These are phyloP conservation scores for Omphalea diandra DNA, from an alignment of 441 rosid genomes.

Conservation along the genomic window DNA sequence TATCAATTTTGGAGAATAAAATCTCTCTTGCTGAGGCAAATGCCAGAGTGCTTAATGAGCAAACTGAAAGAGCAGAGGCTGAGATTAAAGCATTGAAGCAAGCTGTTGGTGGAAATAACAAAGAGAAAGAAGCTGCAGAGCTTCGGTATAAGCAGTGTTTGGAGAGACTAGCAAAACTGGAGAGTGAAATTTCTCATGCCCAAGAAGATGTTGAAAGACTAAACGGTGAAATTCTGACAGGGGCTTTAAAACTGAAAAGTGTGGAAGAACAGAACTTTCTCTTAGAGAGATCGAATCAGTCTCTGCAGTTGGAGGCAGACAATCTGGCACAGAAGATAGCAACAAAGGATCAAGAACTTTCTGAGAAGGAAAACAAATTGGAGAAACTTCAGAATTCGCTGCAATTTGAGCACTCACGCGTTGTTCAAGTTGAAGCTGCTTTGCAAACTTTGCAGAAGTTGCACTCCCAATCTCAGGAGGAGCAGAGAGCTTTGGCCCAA, in stretches of 20 bases:
- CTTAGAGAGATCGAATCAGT: conserved; percentile 64
- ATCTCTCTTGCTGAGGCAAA: conserved; percentile 55
- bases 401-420: conserved; percentile 58
- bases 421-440: conserved; percentile 57
- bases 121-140: conserved; percentile 63
- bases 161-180: conserved; percentile 62
- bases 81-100: conserved; percentile 54
- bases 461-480: conserved; percentile 81
- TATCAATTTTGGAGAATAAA: conserved; percentile 60
- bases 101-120: conserved; percentile 57
- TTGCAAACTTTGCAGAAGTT: conserved; percentile 62
- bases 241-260: conserved; percentile 57
- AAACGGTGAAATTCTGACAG: conserved; percentile 55
- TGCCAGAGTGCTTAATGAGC: conserved; percentile 47
- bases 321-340: conserved; percentile 55
- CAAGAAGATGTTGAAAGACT: conserved; percentile 60
- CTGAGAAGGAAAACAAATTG: conserved; percentile 58
- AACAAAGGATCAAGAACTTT: conserved; percentile 70
- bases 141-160: conserved; percentile 59
- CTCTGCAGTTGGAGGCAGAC: conserved; percentile 64
- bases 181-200: conserved; percentile 55
- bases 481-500: conserved; percentile 61
- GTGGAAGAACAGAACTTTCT: conserved; percentile 56
- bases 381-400: conserved; percentile 58
- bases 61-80: conserved; percentile 56